Evolutionary conservation across 106 monocot species (phyloP).

Genomic region (Chionographis japonica): DNA sequence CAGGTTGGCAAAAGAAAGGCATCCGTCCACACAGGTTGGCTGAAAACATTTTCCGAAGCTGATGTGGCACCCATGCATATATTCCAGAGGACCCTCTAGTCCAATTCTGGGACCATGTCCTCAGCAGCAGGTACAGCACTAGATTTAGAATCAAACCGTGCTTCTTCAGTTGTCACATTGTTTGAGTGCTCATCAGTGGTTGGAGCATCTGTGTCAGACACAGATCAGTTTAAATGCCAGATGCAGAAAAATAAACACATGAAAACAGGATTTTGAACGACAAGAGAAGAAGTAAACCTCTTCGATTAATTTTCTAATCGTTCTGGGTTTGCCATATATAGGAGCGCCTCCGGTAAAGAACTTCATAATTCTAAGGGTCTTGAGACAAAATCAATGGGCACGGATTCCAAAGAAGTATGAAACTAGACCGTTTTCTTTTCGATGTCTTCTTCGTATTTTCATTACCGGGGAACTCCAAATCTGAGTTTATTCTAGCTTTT

Average conservation of each 20-base stretch:
- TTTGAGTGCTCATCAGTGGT: conserved; percentile 3
- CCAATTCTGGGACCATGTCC: conserved; percentile 24
- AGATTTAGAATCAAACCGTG: conserved; percentile 6
- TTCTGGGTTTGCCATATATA: conserved; percentile 59
- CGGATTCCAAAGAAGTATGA: too few species aligned
- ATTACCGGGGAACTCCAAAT: too few species aligned
- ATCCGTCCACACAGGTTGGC: too few species aligned
- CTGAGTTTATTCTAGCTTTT: too few species aligned
- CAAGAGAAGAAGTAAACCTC: conserved; percentile 34
- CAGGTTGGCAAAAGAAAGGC: too few species aligned
- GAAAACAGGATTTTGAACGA: neutral
- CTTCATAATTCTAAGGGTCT: conserved; percentile 83
- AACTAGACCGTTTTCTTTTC: too few species aligned
- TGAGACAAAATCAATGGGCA: conserved; percentile 84
- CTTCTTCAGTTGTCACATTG: conserved; percentile 4
- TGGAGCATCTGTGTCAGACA: conserved; percentile 41
- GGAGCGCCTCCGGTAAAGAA: conserved; percentile 55
- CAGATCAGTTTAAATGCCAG: neutral
- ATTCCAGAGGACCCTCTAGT: conserved; percentile 25
- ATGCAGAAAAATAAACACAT: neutral
- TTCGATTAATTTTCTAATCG: conserved; percentile 76
- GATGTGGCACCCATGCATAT: conserved; percentile 55
- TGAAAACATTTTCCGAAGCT: too few species aligned
- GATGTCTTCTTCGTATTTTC: too few species aligned
- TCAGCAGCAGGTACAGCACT: conserved; percentile 5